These are phyloP conservation scores for Eucalyptus polybractea DNA, from an alignment of 345 rosid genomes.

Conservation along the genomic window DNA sequence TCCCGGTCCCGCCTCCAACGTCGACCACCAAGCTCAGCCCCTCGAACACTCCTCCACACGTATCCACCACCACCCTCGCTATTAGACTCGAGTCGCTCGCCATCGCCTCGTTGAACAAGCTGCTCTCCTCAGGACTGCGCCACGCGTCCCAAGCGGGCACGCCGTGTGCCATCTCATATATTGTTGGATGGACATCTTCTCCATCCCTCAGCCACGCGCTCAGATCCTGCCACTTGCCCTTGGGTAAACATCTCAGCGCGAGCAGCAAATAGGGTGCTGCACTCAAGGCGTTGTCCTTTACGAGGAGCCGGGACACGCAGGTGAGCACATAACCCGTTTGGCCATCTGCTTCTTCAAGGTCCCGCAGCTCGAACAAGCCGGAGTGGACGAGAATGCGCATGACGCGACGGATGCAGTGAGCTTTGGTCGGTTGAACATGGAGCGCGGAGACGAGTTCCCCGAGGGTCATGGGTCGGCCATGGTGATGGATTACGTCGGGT, in stretches of 20 bases:
- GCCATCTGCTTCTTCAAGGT: neutral
- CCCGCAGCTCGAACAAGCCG: conserved; percentile 6
- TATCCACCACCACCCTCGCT: neutral
- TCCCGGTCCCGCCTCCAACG: conserved; percentile 20
- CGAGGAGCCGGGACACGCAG: conserved; percentile 4
- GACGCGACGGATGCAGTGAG: conserved; percentile 2
- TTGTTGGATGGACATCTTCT: neutral
- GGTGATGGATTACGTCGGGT: conserved; percentile 21
- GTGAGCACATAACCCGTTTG: conserved; percentile 8
- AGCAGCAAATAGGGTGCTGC: neutral
- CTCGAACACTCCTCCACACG: neutral
- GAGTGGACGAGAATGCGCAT: conserved; percentile 22
- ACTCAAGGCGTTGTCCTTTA: neutral
- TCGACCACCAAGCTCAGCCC: conserved; percentile 15
- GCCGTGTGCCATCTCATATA: neutral
- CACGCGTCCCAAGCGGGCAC: neutral
- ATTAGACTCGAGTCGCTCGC: conserved; percentile 7
- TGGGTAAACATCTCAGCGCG: neutral
- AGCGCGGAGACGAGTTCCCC: conserved; percentile 5
- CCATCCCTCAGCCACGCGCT: conserved; percentile 11
- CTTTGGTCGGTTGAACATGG: neutral
- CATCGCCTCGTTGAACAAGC: conserved; percentile 11
- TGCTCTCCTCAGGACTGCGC: neutral
- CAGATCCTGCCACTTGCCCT: neutral
- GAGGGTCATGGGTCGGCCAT: conserved; percentile 18